Evolutionary conservation across 164 flowering plant species (phyloP).

Genomic region (Dillenia turbinata): DNA sequence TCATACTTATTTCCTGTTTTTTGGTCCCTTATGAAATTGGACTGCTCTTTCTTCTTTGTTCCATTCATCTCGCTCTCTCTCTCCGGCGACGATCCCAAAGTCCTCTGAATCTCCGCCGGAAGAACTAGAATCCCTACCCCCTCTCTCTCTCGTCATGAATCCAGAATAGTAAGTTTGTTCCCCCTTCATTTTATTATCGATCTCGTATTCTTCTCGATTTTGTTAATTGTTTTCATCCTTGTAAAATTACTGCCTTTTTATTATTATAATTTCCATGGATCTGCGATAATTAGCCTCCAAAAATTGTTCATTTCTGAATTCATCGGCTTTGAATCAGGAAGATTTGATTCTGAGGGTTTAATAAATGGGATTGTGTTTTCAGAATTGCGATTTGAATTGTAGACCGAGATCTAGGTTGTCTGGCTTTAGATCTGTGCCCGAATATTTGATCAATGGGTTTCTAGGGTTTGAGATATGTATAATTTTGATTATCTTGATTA

Average conservation of each 20-base stretch:
- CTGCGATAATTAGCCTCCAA: no score
- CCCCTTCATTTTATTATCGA: neutral
- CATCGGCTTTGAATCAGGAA: no score
- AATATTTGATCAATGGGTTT: no score
- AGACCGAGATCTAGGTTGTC: neutral
- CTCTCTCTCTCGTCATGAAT: conserved; percentile 15
- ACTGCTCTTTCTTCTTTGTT: neutral
- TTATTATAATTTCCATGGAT: no score
- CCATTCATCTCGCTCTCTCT: neutral
- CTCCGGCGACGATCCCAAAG: conserved; percentile 2
- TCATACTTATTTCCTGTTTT: neutral
- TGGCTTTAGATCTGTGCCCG: conserved; percentile 1
- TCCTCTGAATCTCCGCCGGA: conserved; percentile 1
- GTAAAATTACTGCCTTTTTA: no score
- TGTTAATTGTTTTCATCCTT: no score
- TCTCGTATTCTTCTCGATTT: no score
- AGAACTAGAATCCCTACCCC: neutral
- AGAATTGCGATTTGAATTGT: neutral
- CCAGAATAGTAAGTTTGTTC: conserved; percentile 23
- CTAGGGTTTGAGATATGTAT: no score
- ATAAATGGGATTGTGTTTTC: no score
- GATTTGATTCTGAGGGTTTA: no score
- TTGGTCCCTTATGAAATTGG: neutral
- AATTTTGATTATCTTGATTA: no score
- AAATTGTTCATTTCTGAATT: no score